Evolutionary conservation across 805 yeast species (phyloP), one percentile per base, ranked within the genome.

Genomic region (Wickerhamiella bombiphila): DNA sequence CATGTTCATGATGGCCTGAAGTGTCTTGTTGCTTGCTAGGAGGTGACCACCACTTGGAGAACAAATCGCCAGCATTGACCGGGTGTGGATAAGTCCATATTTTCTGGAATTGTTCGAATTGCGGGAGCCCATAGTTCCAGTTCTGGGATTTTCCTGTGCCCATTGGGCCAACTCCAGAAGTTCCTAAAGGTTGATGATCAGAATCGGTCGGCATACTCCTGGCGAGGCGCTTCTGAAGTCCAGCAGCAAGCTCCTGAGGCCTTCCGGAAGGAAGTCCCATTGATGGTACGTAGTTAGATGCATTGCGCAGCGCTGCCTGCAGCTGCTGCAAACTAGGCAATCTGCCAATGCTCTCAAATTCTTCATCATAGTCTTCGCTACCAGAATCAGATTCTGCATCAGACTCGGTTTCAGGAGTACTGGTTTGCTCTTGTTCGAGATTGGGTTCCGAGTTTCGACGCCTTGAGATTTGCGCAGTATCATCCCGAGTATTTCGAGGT

Each of bases 301-400:
- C 47, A 26, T 34, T 42, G 5, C 42, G 39, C 11, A 47, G 30
- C 13, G 47, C 35, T 21, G 31, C 36, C 32, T 43, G 50, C 9
- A 47, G 39, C 31, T 43, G 43, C 17, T 41, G 31, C 15, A 47
- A 22, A 7, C 39, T 34, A 7, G 51, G 51, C 5, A 47, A 32
- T 3, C 46, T 35, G 17, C 50, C 50, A 6, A 47, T 36, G 13
- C 32, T 39, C 22, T 47, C 50, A 21, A 30, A 21, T 3, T 46
- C 49, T 16, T 22, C 39, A 24, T 24, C 26, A 24, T 13, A 9
- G 13, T 24, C 26, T 24, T 24, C 26, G n/a, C n/a, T n/a, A n/a
- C n/a, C n/a, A 9, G 9, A 13, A 24, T 24, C 26, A 24, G 26
- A 24, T 9, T 9, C 26, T 9, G 13, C 11, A 24, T 24, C 26